Conservation (phyloP, 1,139 yeast genomes). For the Saccharomyces pastorianus region DNA sequence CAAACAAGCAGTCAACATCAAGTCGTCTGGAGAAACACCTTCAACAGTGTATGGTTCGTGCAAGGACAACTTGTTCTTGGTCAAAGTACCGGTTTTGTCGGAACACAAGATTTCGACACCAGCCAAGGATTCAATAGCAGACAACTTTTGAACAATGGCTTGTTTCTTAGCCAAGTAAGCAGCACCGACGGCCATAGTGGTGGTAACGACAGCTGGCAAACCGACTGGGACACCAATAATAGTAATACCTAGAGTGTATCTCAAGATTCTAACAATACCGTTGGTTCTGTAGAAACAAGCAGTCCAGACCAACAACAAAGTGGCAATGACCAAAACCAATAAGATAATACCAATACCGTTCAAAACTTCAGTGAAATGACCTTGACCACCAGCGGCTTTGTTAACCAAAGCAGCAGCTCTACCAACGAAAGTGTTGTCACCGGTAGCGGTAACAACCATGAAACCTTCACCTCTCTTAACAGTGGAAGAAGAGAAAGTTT, state of each 20-base stretch:
- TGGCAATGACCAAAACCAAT: slow-evolving; percentile 77
- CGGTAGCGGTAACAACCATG: slow-evolving; percentile 90
- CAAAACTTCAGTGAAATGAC: slow-evolving; percentile 94
- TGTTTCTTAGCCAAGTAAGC: slow-evolving; percentile 96
- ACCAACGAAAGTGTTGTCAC: slow-evolving; percentile 87
- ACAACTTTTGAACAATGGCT: slow-evolving; percentile 94
- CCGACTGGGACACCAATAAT: slow-evolving; percentile 99
- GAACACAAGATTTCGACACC: slow-evolving; percentile 98
- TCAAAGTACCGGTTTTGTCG: slow-evolving; percentile 97
- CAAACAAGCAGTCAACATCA: slow-evolving; percentile 94
- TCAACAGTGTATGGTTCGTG: slow-evolving; percentile 98
- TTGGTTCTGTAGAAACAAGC: slow-evolving; percentile 91
- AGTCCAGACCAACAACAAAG: slow-evolving; percentile 82
- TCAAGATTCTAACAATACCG: slow-evolving; percentile 76
- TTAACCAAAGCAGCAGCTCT: slow-evolving; percentile 93
- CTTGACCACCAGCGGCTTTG: slow-evolving; percentile 86
- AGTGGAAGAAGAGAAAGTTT: slow-evolving; percentile 84
- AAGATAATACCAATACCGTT: slow-evolving; percentile 94
- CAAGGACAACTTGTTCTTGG: slow-evolving; percentile 90
- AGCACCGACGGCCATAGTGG: slow-evolving; percentile 99
- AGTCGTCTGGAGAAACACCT: slow-evolving; percentile 94
- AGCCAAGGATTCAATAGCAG: slow-evolving; percentile 95
- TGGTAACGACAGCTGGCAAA: slow-evolving; percentile 97
- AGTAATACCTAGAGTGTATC: slow-evolving; percentile 91
- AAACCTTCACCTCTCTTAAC: slow-evolving; percentile 94